Evolutionary conservation across 1,284 basidiomycete genomes (phyloP), one percentile per base, ranked within the genome.

Genomic region (Apiotrichum laibachii): DNA sequence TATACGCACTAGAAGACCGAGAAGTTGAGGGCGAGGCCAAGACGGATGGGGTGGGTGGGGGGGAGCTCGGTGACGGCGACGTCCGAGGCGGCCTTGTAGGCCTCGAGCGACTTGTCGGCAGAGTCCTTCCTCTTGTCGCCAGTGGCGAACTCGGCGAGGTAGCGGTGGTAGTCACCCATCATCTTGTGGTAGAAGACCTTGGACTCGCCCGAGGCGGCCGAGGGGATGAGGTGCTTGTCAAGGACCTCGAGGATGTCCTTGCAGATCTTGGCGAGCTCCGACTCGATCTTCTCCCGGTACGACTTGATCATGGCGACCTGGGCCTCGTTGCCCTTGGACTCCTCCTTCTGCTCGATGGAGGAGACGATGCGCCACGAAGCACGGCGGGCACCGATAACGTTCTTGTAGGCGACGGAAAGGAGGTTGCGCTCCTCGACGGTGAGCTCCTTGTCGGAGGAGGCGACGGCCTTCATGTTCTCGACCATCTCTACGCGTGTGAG

Each of bases 161-260:
- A 99, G 74, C 95, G 94, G 86, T 99, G 95, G 84, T 99, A 99
- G 82, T 99, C 96, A 80, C 96, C 95, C 96, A 95, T 99, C 94
- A 99, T 98, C 89, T 99, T 99, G 88, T 98, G 95, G 86, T 99
- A 99, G 86, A 99, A 99, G 67, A 99, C 95, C 85, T 98, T 98
- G 67, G 90, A 94, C 83, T 99, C 96, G 77, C 96, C 95, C 63
- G 92, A 90, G 63, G 92, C 93, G 59, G 95, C 96, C 39, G 92
- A 95, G 66, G 96, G 95, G 75, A 99, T 98, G 71, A 99, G 89
- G 85, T 99, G 94, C 84, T 96, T 92, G 82, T 97, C 94, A 67
- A 99, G 90, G 63, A 99, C 94, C 70, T 93, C 88, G 71, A 99
- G 90, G 76, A 99, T 99, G 80, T 99, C 95, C 83, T 98, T 93